Evolutionary conservation across 2,329 filamentous ascomycete genomes (phyloP).

Genomic region (Ilyonectria sp.): DNA sequence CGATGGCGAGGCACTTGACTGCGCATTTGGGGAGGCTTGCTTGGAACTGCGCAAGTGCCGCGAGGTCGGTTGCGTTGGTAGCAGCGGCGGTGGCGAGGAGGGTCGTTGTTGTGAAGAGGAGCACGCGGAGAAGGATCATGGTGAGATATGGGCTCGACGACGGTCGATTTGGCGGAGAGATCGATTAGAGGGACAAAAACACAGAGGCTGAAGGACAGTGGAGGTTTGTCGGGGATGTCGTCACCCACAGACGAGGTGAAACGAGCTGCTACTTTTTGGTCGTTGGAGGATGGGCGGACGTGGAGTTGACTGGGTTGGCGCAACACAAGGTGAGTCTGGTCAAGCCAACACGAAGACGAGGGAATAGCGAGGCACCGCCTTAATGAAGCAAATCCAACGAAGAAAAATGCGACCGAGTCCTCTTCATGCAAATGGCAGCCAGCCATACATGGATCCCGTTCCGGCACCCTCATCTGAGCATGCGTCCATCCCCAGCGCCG

Average conservation of each 20-base stretch:
- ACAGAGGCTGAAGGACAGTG: not conserved
- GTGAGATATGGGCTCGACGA: slow-evolving; percentile 4
- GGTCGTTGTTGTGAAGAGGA: slow-evolving; percentile 27
- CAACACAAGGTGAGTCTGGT: slow-evolving; percentile 4
- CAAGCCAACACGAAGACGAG: slow-evolving; percentile 10
- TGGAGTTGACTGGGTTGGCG: not conserved
- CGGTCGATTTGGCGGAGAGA: not conserved
- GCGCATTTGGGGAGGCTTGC: slow-evolving; percentile 57
- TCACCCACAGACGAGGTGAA: not conserved
- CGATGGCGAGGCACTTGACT: slow-evolving; percentile 53
- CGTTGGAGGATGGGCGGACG: not conserved
- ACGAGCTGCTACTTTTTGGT: not conserved
- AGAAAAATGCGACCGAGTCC: not conserved
- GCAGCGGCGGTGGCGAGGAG: slow-evolving; percentile 31
- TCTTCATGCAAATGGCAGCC: slow-evolving; percentile 14
- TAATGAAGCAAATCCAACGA: slow-evolving; percentile 4
- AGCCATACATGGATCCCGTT: slow-evolving; percentile 21
- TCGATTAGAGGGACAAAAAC: not conserved
- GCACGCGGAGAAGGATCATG: slow-evolving; percentile 19
- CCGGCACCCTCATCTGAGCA: slow-evolving; percentile 9
- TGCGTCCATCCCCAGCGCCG: not conserved
- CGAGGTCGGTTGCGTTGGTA: slow-evolving; percentile 24
- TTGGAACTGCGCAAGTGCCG: slow-evolving; percentile 37
- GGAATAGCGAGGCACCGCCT: slow-evolving; percentile 6
- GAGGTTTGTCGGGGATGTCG: not conserved